These are phyloP conservation scores for Vachellia pachyceras DNA, from an alignment of 306 rosid genomes.

Conservation along the genomic window DNA sequence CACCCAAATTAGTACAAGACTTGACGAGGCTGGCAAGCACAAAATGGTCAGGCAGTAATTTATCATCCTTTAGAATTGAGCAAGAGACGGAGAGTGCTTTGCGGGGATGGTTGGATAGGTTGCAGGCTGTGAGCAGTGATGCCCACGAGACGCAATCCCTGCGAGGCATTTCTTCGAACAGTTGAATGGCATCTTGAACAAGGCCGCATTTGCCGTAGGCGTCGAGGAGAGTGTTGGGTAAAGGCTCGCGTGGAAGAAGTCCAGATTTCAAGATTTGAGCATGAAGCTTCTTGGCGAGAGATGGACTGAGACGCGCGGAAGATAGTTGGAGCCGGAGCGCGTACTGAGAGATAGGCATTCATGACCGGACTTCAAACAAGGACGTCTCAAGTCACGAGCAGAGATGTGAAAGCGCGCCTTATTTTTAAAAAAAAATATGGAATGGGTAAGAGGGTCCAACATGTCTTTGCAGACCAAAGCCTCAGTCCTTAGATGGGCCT, in stretches of 20 bases:
- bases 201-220: constrained; percentile 68
- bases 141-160: constrained; percentile 77
- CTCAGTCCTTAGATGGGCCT: background rate
- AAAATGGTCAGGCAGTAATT: constrained; percentile 73
- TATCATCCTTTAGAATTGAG: constrained; percentile 44
- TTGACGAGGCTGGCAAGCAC: constrained; percentile 74
- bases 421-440: too few species aligned
- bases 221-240: constrained; percentile 70
- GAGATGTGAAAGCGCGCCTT: background rate
- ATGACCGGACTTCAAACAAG: background rate
- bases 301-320: constrained; percentile 43
- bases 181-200: constrained; percentile 52
- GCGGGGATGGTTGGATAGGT: constrained; percentile 61
- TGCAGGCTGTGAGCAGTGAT: constrained; percentile 76
- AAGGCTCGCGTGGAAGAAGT: constrained; percentile 44
- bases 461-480: background rate
- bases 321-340: constrained; percentile 65
- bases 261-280: constrained; percentile 69
- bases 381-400: background rate
- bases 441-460: background rate
- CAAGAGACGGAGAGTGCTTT: constrained; percentile 53
- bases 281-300: constrained; percentile 53
- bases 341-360: constrained; percentile 58
- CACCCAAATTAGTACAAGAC: constrained; percentile 63
- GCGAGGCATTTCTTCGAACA: constrained; percentile 75